These are phyloP conservation scores for Didymella exigua DNA, from an alignment of 2,329 filamentous ascomycete genomes.

Conservation along the genomic window DNA sequence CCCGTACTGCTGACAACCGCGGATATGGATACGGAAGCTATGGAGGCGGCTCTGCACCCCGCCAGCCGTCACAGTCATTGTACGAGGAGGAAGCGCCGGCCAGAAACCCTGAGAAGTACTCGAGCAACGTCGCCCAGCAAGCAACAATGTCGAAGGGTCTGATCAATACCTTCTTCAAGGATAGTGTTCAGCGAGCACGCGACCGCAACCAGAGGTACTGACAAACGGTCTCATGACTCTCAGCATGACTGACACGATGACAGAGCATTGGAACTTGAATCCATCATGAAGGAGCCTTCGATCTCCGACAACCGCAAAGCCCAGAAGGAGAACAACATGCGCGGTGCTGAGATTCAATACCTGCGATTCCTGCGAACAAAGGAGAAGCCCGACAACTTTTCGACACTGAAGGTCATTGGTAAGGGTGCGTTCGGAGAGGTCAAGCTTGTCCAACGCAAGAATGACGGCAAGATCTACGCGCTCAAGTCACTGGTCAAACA, in stretches of 20 bases:
- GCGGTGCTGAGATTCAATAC: slow-evolving; percentile 89
- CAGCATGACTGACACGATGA: slow-evolving; percentile 28
- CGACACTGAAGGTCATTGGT: slow-evolving; percentile 95
- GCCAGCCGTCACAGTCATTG: slow-evolving; percentile 58
- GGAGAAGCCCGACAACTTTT: slow-evolving; percentile 92
- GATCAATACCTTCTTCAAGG: slow-evolving; percentile 88
- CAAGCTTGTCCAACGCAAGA: slow-evolving; percentile 94
- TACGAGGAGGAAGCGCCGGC: slow-evolving; percentile 74
- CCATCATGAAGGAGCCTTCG: slow-evolving; percentile 77
- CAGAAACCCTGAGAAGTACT: slow-evolving; percentile 81
- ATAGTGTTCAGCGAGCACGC: slow-evolving; percentile 93
- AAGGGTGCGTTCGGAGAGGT: slow-evolving; percentile 99
- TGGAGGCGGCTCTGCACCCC: slow-evolving; percentile 70
- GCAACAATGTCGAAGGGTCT: slow-evolving; percentile 69
- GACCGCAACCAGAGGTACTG: slow-evolving; percentile 94
- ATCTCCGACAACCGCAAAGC: slow-evolving; percentile 78
- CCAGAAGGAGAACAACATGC: slow-evolving; percentile 82
- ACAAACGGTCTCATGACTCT: background rate
- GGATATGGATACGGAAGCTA: slow-evolving; percentile 67
- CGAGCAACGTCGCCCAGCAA: slow-evolving; percentile 80
- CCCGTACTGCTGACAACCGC: slow-evolving; percentile 78
- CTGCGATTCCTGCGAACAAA: slow-evolving; percentile 92
- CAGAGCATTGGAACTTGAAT: slow-evolving; percentile 91
- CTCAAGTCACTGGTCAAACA: slow-evolving; percentile 98
- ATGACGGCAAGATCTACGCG: slow-evolving; percentile 95